Evolutionary conservation across 1,284 basidiomycete species (phyloP), one percentile per base, ranked within the genome.

Genomic region (Xerocomus nothofagi): DNA sequence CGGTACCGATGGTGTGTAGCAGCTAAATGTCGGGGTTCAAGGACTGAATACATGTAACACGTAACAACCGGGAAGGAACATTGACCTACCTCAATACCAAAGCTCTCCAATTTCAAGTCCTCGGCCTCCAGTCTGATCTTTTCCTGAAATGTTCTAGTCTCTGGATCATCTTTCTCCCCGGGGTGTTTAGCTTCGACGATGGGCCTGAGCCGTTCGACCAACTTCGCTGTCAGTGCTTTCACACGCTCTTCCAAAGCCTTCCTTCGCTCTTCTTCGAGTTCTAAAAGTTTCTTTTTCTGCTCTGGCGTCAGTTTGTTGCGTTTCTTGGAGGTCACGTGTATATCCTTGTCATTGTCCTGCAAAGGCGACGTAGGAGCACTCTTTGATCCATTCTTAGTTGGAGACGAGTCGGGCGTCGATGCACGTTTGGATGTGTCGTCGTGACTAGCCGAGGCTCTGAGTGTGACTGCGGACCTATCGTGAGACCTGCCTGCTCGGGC

Each of bases 91-190:
- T 98, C 96, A 36, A 99, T 86, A 49, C 97, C 97, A 69, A 99
- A 99, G 58, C 93, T 96, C 75, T 99, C 97, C 51, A 98, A 73
- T 76, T 98, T 99, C 63, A 99, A 70, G 73, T 99, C 97, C 57
- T 98, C 93, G 2, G 93, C 93, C 70, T 99, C 97, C 38, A 81
- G 76, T 64, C 73, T 79, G 70, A 98, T 91, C 69, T 79, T 84
- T 46, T 78, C 76, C 68, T 90, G 85, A 65, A 95, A 96, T 18
- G 78, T 76, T 50, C 71, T 69, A 6, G 90, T 92, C 73, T 98
- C 96, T 0, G 84, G 73, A 65, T 98, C 96, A 50, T 89, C 86
- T 56, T 82, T 81, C 18, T 84, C 91, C 8, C 94, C 95, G 1
- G 96, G 95, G 47, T 84, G 76, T 65, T 89, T 85, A 36, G 95